Percentiles rank a stretch among this genome's conserved stretches.
These are phyloP conservation scores for Hypoxylon sp. DNA, from an alignment of 2,329 filamentous ascomycete species.

Conservation along the genomic window DNA sequence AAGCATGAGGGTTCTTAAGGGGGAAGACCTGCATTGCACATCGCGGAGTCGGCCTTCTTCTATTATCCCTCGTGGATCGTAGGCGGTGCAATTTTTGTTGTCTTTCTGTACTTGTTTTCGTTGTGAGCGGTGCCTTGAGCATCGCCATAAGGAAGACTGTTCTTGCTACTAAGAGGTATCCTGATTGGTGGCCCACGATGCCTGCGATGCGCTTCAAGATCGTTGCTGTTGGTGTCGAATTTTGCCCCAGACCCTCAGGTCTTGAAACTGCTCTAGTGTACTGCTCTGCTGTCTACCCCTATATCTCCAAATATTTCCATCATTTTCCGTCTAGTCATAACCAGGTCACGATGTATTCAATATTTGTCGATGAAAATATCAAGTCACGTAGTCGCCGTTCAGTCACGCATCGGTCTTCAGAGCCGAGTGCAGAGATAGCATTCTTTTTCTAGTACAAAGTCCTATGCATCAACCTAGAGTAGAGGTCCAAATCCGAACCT, in stretches of 20 bases:
- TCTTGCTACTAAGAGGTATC: neutral
- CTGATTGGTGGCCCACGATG: neutral
- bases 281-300: too few relatives aligned
- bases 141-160: constrained; percentile 30
- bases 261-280: too few relatives aligned
- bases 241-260: too few relatives aligned
- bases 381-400: neutral
- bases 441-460: constrained; percentile 30
- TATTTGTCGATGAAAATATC: too few relatives aligned
- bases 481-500: neutral
- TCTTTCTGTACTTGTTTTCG: constrained; percentile 30
- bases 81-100: constrained; percentile 48
- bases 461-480: constrained; percentile 13
- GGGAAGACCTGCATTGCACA: constrained; percentile 65
- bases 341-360: too few relatives aligned
- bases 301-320: neutral
- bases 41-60: constrained; percentile 56
- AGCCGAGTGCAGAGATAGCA: constrained; percentile 16
- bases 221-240: too few relatives aligned
- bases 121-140: constrained; percentile 22
- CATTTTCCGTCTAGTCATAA: neutral
- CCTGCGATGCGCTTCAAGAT: neutral
- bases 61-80: constrained; percentile 47
- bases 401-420: neutral
- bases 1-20: constrained; percentile 38